Evolutionary conservation across 2,329 filamentous ascomycete genomes (phyloP), one percentile per base, ranked within the genome.

Genomic region (Sclerotinia sclerotiorum): DNA sequence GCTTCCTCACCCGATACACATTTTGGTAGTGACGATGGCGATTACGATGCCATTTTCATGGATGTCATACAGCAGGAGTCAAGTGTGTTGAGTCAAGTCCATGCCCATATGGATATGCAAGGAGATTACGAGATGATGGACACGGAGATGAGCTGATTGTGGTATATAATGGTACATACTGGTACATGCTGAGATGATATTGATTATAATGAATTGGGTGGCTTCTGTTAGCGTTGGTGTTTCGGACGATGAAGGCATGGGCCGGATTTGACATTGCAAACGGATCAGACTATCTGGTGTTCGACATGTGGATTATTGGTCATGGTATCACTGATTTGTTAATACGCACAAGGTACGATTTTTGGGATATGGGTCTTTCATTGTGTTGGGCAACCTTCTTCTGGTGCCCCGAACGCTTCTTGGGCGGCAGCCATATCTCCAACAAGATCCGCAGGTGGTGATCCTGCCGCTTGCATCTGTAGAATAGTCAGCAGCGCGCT

Each of bases 381-480:
- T 80, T 89, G 87, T 68, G 84, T 84, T 70, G 86, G 85, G 74
- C 87, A 90, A 35, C 85, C 82, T 73, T 89, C 87, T 72, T 89
- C 87, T 35, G 85, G 82, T 46, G 81, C 83, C 54, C 83, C 85
- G 69, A 90, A 82, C 8, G 85, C 86, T 72, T 94, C 92, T 76
- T 94, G 92, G 24, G 91, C 90, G 62, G 91, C 90, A 67, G 89
- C 88, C 87, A 97, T 90, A 77, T 97, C 93, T 68, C 94, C 94
- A 21, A 99, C 91, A 24, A 99, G 82, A 79, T 98, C 95, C 49
- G 92, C 85, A 0, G 95, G 95, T 56, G 95, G 95, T 27, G 92
- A 93, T 13, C 95, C 95, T 70, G 91, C 90, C 64, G 90, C 90
- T 94, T 99, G 95, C 95, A 99, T 99, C 94, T 97, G 76, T 69